Base-by-base conservation (phyloP, 2,329 filamentous ascomycete genomes). In the Calonectria leucothoes region DNA sequence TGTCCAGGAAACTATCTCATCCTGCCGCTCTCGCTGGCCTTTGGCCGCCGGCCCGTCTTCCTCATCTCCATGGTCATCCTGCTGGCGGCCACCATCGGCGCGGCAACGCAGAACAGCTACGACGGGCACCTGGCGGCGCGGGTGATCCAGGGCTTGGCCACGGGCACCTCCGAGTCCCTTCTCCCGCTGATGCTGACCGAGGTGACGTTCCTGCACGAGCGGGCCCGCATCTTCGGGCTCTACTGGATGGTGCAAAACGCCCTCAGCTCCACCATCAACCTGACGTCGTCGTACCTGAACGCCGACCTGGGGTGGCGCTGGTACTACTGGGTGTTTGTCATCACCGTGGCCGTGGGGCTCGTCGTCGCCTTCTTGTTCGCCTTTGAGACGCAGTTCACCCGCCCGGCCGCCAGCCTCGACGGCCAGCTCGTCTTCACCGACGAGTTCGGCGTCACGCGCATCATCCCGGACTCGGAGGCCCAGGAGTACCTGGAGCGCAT, bases 311-410 rank as follows among this genome's bases (percentile, higher is more conserved):
- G 66, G 1, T 69, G 66, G 66, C 52, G 66, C 25, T 69, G 66
- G 66, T 69, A 69, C 52, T 69, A 69, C 66, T 69, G 66, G 66
- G 52, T 69, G 29, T 69, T 69, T 37, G 66, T 69, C 66, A 69
- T 69, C 31, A 61, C 52, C 35, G 66, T 69, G 25, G 52, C 66
- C 6, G 66, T 51, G 25, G 66, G 66, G 31, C 39, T 69, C n/a
- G 66, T 69, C 39, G 14, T 69, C 37, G 66, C 66, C 39, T 59
- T 61, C 52, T 25, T 69, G 17, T 49, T 69, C 37, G 66, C 48
- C 52, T 61, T 69, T 23, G 66, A 69, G 52, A 69, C 66, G 3
- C 66, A 61, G 39, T 69, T 69, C 39, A 61, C 66, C 15, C 66
- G 66, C 15, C 52, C 66, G 20, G 66, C 52, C 17, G 51, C 35